Base-by-base conservation (phyloP, 2,329 filamentous ascomycete species). In the Paramyrothecium roridum region DNA sequence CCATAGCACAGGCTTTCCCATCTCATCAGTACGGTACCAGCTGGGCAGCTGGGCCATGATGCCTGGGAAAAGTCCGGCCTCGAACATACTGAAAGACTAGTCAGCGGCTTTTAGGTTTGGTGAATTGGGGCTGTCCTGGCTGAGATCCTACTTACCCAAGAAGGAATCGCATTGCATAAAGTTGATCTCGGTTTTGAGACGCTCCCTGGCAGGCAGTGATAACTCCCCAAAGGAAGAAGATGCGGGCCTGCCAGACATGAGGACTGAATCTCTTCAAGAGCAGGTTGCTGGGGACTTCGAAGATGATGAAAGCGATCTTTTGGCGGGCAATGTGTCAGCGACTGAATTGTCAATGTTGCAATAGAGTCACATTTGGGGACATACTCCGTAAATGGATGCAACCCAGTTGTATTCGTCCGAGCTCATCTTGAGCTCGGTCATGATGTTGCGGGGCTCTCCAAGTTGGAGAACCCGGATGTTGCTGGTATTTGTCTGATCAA, bases 1-100 rank as follows among this genome's bases (percentile, higher is more conserved):
- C 66, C 74, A 78, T 58, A 72, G 71, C 50, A 76, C 71, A 2
- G 70, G 71, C 49, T 68, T 72, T 1, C 66, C 70, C 61, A 76
- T 74, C 56, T 78, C 74, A 52, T 79, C 76, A 11, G 69, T 73
- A 1, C 75, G 70, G 57, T 80, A 80, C 77, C 26, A 80, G 57
- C 71, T 73, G 20, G 69, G 76, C 12, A 80, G 65, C 40, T 76
- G 73, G 2, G 71, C 70, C 26, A 72, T 69, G 8, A 75, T 63
- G 0, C 73, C 73, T 0, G 75, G 75, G 37, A 77, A 77, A 59
- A 57, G 49, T 2, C 55, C 55, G 3, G 55, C 55, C 20, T 57
- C 55, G 20, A 43, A 73, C 46, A 74, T 69, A 10, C 26, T 30
- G 10, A 10, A 30, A 30, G 10, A 30, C 26, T 30, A 30, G 6